phyloP scores from a whole-genome alignment of 75 land plant genomes.

The Selaginella moellendorffii region DNA sequence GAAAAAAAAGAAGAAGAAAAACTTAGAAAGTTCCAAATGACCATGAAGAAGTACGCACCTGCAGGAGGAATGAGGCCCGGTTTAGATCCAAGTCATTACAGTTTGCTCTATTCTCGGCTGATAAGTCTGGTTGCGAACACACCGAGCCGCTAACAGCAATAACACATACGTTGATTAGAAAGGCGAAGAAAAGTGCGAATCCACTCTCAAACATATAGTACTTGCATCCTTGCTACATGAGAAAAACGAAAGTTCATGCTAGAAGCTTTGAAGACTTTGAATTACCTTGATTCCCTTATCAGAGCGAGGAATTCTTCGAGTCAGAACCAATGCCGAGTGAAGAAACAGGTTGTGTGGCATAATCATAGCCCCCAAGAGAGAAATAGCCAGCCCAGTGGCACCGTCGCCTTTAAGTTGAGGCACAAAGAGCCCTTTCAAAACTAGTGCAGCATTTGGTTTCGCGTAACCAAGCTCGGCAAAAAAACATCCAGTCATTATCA shows the following conservation, averaged over 20 bases:
- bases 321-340: constrained; percentile 82
- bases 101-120: background rate
- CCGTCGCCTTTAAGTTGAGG: constrained; percentile 1
- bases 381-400: constrained; percentile 1
- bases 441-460: background rate
- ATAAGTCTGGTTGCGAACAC: background rate
- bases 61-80: constrained; percentile 5
- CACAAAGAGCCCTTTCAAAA: background rate
- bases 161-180: constrained; percentile 1
- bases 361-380: constrained; percentile 1
- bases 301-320: constrained; percentile 66
- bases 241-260: too few species aligned
- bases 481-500: constrained; percentile 3
- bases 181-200: constrained; percentile 7
- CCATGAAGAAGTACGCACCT: background rate
- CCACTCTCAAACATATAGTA: constrained; percentile 1
- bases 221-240: background rate
- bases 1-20: background rate
- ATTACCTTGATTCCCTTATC: constrained; percentile 49
- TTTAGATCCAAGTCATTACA: constrained; percentile 1
- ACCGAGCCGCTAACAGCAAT: background rate
- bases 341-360: constrained; percentile 65
- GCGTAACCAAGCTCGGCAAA: background rate
- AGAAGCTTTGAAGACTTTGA: too few species aligned
- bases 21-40: background rate